These are phyloP conservation scores for Ogataea polymorpha DNA, from an alignment of 805 yeast species.

Conservation along the genomic window DNA sequence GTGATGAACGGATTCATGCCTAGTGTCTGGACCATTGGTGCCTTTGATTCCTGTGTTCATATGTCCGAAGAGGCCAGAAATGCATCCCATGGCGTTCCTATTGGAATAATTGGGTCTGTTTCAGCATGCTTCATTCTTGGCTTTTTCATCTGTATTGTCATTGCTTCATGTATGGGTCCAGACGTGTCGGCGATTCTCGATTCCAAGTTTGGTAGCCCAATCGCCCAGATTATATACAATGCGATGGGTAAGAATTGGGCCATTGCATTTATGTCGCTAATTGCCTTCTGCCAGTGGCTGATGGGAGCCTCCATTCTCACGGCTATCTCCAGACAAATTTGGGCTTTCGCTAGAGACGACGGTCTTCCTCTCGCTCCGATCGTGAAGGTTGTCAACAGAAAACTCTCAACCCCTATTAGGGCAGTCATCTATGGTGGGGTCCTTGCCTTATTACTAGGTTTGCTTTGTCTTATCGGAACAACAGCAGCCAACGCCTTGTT, in stretches of 20 bases:
- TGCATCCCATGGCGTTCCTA: constrained; percentile 41
- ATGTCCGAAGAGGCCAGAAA: constrained; percentile 47
- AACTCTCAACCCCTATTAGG: constrained; percentile 41
- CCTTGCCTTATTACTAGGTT: constrained; percentile 37
- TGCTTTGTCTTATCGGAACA: constrained; percentile 39
- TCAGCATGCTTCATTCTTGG: constrained; percentile 42
- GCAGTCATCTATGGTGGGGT: constrained; percentile 41
- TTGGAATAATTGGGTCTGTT: constrained; percentile 47
- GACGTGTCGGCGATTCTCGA: constrained; percentile 33
- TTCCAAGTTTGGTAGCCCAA: constrained; percentile 39
- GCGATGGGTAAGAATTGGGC: constrained; percentile 49
- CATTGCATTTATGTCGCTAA: constrained; percentile 44
- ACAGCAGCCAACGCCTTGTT: constrained; percentile 48
- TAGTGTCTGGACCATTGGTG: constrained; percentile 50
- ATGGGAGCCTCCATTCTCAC: constrained; percentile 46
- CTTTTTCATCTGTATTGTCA: constrained; percentile 40
- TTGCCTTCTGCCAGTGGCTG: constrained; percentile 46
- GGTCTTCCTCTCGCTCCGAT: constrained; percentile 44
- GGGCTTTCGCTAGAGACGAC: constrained; percentile 53
- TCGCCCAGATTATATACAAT: constrained; percentile 47
- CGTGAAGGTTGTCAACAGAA: constrained; percentile 42
- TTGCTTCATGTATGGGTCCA: constrained; percentile 32
- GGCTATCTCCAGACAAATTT: constrained; percentile 48
- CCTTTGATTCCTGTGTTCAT: constrained; percentile 50
- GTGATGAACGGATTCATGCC: constrained; percentile 43